Evolutionary conservation across 2,329 filamentous ascomycete genomes (phyloP), one percentile per base, ranked within the genome.

Genomic region (Trichoderma oligosporum): DNA sequence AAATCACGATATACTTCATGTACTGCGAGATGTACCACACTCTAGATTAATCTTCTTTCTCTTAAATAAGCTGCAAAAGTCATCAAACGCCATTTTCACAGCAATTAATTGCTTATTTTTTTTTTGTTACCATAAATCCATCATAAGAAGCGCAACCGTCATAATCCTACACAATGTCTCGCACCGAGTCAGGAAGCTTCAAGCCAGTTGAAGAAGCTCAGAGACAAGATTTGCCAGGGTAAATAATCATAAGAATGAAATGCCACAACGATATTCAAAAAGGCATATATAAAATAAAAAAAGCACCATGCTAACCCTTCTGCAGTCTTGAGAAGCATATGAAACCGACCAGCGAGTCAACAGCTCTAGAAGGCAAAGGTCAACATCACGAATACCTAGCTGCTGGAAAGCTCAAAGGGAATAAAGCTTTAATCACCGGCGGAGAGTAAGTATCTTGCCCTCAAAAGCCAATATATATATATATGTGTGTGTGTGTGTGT

Each of bases 391-490:
- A 77, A 64, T 93, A 94, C 75, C 84, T 85, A 67, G 82, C 87
- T 4, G 87, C 89, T 1, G 85, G 84, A 47, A 95, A 94, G 74
- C 82, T 94, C 6, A 73, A 82, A 65, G 88, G 84, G 61, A 89
- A 87, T 72, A 88, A 83, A 59, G 88, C 89, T 7, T 72, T 94
- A 58, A 93, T 94, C 65, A 93, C 89, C 0, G 89, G 89, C 14
- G 89, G 89, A 3, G 89, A 86, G 82, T 81, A 67, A 61, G 78
- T 68, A 36, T 7, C 20, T 7, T 22, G 12, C 36, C 6, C 12
- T n/a, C n/a, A 38, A 16, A 7, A 4, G 38, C 14, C 38, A 22
- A 31, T 7, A 16, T 9, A 16, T 16, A 39, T 4, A 41, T 20
- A 16, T 24, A 27, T n/a, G n/a, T n/a, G n/a, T n/a, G n/a, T n/a